phyloP scores from a whole-genome alignment of 2,329 filamentous ascomycete species.

The Verticillium dahliae region DNA sequence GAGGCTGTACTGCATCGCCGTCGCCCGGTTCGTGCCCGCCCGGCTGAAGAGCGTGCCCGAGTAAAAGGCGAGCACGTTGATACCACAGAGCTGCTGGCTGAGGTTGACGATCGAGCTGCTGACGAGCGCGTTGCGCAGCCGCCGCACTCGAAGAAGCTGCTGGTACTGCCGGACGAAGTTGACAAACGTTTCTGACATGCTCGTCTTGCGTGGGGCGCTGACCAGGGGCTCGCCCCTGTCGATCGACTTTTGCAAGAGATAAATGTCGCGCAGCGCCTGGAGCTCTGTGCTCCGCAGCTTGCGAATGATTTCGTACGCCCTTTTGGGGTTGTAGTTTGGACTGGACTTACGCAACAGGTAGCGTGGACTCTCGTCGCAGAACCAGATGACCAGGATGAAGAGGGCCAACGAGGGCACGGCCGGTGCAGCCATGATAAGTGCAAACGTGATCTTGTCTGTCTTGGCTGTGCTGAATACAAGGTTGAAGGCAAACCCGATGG shows the following conservation, averaged over 20 bases:
- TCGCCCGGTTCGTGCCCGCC: slow-evolving; percentile 9
- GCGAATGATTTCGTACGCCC: slow-evolving; percentile 24
- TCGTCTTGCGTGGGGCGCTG: not conserved
- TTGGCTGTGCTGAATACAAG: slow-evolving; percentile 24
- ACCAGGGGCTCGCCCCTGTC: slow-evolving; percentile 7
- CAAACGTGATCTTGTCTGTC: slow-evolving; percentile 8
- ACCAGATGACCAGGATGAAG: slow-evolving; percentile 21
- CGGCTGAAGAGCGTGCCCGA: slow-evolving; percentile 16
- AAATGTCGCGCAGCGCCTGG: slow-evolving; percentile 33
- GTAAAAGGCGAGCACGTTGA: slow-evolving; percentile 38
- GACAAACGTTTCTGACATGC: slow-evolving; percentile 10
- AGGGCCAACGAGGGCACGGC: slow-evolving; percentile 26
- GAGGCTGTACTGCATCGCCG: slow-evolving; percentile 23
- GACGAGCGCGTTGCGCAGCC: slow-evolving; percentile 23
- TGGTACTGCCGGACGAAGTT: slow-evolving; percentile 20
- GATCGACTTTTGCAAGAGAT: slow-evolving; percentile 26
- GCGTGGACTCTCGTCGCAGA: slow-evolving; percentile 32
- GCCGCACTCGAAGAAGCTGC: slow-evolving; percentile 19
- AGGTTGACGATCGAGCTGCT: slow-evolving; percentile 23
- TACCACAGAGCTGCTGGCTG: slow-evolving; percentile 24
- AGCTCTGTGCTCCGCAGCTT: slow-evolving; percentile 32
- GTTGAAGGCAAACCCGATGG: slow-evolving; percentile 28
- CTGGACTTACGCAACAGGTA: slow-evolving; percentile 30
- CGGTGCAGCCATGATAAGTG: slow-evolving; percentile 28
- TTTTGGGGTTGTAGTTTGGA: slow-evolving; percentile 23